Conservation (phyloP, 305 asterid species). For the Solanum aculeatissimum region DNA sequence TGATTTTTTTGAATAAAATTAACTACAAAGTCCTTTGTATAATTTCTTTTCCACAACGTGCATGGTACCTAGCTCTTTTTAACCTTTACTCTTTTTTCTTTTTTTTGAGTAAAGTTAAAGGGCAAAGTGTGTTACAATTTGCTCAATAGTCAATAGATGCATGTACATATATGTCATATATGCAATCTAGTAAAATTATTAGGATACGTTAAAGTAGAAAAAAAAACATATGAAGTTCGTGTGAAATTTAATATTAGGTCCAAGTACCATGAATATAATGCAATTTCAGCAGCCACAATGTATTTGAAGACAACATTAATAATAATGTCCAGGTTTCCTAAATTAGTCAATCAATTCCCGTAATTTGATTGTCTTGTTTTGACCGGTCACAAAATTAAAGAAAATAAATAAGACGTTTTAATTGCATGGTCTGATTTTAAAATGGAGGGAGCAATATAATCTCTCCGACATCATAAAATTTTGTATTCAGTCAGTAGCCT, state of each 20-base stretch:
- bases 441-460: not conserved
- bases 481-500: not conserved
- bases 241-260: not conserved
- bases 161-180: not conserved
- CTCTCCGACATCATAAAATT: not conserved
- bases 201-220: not conserved
- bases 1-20: too few relatives aligned
- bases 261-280: not conserved
- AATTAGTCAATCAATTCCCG: not conserved
- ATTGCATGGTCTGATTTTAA: not conserved
- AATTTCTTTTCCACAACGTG: too few relatives aligned
- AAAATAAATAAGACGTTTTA: too few relatives aligned
- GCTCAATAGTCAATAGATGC: not conserved
- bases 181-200: not conserved
- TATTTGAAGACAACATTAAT: not conserved
- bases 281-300: not conserved
- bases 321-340: not conserved
- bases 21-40: too few relatives aligned
- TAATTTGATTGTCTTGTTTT: not conserved
- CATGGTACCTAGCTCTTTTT: too few relatives aligned
- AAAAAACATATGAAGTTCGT: not conserved
- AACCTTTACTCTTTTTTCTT: too few relatives aligned
- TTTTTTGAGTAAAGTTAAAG: too few relatives aligned
- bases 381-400: not conserved
- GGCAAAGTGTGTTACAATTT: not conserved